Base-by-base conservation (phyloP, 2,329 filamentous ascomycete species). In the Colletotrichum lindemuthianum region DNA sequence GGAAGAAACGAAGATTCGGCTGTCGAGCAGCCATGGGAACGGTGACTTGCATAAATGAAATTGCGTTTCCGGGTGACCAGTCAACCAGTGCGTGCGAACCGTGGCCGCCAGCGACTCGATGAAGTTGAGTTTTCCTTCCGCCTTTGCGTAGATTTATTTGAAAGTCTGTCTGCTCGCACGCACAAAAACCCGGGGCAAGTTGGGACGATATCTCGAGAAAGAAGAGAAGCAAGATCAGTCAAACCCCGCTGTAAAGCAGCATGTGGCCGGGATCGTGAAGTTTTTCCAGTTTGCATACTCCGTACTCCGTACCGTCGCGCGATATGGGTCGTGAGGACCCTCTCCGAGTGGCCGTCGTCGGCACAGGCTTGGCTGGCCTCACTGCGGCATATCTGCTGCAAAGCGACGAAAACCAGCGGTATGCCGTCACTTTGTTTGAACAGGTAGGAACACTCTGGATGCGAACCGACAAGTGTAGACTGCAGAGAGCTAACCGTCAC, bases 331-430 rank as follows among this genome's bases (percentile, higher is more conserved):
- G 12, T 32, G 54, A 53, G n/a, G 41, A n/a, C 39, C 45, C 51
- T 41, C 3, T 40, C 6, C 60, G 68, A 45, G 74, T 76, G 32
- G 77, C 77, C 60, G 69, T 79, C 44, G 68, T 79, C 36, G 77
- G 77, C 9, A 77, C 76, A 1, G 77, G 77, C 1, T 59, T 79
- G 10, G 76, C 77, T 11, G 77, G 77, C 1, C 71, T 79, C 1
- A 74, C 76, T 0, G 74, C 76, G 0, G 76, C 74, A 0, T 73
- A 77, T 51, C 72, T 79, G 3, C 66, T 79, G 8, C 71, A 75
- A 8, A 71, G 70, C 16, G 77, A 79, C 58, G 41, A 59, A 10
- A 32, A 69, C n/a, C 45, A 67, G 13, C 72, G 75, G 7, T 78
- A 75, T 47, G 49, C 69, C 0, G 72, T 79, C 50, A 76, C 76